These are phyloP conservation scores for Russula sp. DNA, from an alignment of 768 basidiomycete species.

Conservation along the genomic window DNA sequence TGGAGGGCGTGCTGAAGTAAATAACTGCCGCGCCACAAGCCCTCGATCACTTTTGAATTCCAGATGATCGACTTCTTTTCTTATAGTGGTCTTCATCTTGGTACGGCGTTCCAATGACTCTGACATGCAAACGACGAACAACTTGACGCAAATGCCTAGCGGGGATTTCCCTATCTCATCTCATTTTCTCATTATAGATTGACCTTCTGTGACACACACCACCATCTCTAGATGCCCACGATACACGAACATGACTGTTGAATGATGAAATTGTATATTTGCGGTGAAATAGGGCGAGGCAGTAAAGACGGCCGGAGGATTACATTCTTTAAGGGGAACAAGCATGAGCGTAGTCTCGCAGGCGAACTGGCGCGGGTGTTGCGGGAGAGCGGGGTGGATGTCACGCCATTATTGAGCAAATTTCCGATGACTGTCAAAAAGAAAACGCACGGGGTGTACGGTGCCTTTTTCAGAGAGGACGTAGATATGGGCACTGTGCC, in stretches of 20 bases:
- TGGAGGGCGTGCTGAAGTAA: conserved; percentile 50
- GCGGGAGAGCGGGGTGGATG: conserved; percentile 79
- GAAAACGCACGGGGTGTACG: conserved; percentile 86
- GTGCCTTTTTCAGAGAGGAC: conserved; percentile 77
- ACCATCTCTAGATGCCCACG: conserved; percentile 1
- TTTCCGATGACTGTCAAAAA: conserved; percentile 99
- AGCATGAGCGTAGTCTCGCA: conserved; percentile 80
- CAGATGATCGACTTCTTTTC: neutral
- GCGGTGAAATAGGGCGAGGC: conserved; percentile 60
- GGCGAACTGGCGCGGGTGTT: conserved; percentile 92
- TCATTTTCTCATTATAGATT: conserved; percentile 9
- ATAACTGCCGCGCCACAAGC: neutral
- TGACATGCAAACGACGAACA: neutral
- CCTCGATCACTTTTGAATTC: neutral
- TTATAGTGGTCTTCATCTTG: conserved; percentile 3
- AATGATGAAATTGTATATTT: neutral
- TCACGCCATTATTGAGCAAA: conserved; percentile 69
- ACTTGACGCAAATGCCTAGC: neutral
- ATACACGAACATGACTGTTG: neutral
- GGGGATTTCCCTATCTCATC: neutral
- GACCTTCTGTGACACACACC: conserved; percentile 2
- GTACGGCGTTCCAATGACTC: neutral
- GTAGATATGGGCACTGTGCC: conserved; percentile 57
- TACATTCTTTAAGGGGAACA: conserved; percentile 94
- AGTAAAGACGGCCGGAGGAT: conserved; percentile 87